Percentiles rank a stretch among this genome's conserved stretches.
phyloP scores from a whole-genome alignment of 2,329 filamentous ascomycete genomes.

The Colletotrichum spinosum region DNA sequence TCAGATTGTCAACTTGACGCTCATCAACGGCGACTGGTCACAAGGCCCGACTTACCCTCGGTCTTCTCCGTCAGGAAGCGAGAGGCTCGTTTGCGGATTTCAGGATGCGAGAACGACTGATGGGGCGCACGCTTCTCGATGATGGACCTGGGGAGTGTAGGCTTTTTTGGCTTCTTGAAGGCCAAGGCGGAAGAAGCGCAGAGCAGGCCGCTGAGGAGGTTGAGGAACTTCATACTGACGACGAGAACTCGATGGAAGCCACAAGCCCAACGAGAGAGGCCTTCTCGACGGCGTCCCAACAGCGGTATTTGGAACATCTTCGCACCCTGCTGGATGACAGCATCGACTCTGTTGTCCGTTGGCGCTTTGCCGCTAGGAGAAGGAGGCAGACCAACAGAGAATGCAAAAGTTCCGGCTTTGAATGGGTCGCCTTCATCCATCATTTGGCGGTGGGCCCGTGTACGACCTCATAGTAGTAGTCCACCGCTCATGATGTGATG shows the following conservation, averaged over 20 bases:
- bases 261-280: neutral
- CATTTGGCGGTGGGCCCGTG: neutral
- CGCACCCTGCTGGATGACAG: neutral
- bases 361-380: neutral
- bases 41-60: conserved; percentile 32
- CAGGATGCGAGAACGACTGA: conserved; percentile 6
- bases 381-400: neutral
- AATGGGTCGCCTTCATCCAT: neutral
- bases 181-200: conserved; percentile 7
- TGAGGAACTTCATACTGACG: conserved; percentile 13
- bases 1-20: no score
- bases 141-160: neutral
- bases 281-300: neutral
- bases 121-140: conserved; percentile 3
- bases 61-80: conserved; percentile 39
- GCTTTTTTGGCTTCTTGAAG: conserved; percentile 4
- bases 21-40: no score
- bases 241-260: neutral
- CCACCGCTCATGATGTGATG: no score
- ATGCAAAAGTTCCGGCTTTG: conserved; percentile 1
- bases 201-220: conserved; percentile 11
- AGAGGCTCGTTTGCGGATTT: conserved; percentile 18
- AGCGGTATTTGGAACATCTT: conserved; percentile 11
- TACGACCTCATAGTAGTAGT: no score
- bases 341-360: neutral